Evolutionary conservation across 2,329 filamentous ascomycete species (phyloP), one percentile per base, ranked within the genome.

Genomic region (Colletotrichum zoysiae): DNA sequence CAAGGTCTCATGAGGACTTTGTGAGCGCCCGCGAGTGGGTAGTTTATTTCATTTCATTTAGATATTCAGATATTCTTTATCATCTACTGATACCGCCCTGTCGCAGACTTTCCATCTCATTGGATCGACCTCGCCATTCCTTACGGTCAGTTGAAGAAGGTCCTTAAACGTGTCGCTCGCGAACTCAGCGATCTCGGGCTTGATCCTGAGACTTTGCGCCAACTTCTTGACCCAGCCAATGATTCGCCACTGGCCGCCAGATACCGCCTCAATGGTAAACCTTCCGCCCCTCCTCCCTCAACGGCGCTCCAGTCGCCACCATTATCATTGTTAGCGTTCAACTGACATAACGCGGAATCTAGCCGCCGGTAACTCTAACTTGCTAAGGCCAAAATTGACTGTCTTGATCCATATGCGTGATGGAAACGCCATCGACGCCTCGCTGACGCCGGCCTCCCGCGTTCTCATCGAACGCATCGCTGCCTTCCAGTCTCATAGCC

Each of bases 61-160:
- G 30, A 30, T 30, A n/a, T 18, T 14, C 5, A 42, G 14, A 8
- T 35, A 58, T 42, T 9, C 12, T 26, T 26, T 23, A 26, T 30
- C 20, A 33, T 55, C 20, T n/a, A 53, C 60, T 60, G 56, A 50
- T 30, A 26, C 40, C 23, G 20, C 14, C 57, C 18, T 42, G 16
- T 23, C 63, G 46, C 46, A 86, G 92, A 89, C 74, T 97, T 94
- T 79, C 94, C 94, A 9, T 83, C 88, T 61, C 90, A 91, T 78
- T 91, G 89, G 89, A 83, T 95, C 60, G 87, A 92, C 56, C 91
- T 90, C 38, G 94, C 94, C 60, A 93, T 97, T 73, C 93, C 93
- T 3, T 97, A 97, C 80, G 88, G 91, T 56, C 89, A 94, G 80
- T 88, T 97, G 68, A 97, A 97, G 82, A 97, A 97, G 84, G 93